These are phyloP conservation scores for Neopestalotiopsis sp. DNA, from an alignment of 2,329 filamentous ascomycete genomes.

Conservation along the genomic window DNA sequence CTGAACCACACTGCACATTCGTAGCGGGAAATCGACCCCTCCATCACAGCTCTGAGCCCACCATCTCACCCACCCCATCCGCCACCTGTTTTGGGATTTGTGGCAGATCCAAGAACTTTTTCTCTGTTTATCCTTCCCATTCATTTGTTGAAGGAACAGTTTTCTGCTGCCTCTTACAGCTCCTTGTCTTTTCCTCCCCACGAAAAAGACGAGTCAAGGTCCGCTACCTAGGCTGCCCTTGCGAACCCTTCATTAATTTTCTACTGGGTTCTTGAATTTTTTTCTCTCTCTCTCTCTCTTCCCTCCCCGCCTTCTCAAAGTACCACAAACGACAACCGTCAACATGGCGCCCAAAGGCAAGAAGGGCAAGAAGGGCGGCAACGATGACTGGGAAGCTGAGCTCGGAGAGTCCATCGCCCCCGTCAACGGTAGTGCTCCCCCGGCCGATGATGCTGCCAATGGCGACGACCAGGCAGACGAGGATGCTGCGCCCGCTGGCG, in stretches of 20 bases:
- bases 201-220: not conserved
- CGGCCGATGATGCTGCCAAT: constrained; percentile 52
- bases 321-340: not conserved
- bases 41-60: not conserved
- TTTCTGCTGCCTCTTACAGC: constrained; percentile 3
- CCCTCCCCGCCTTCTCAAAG: not conserved
- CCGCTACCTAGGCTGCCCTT: not conserved
- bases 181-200: not conserved
- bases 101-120: not conserved
- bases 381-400: constrained; percentile 95
- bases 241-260: not conserved
- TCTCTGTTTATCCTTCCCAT: constrained; percentile 4
- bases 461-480: constrained; percentile 59
- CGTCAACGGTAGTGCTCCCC: constrained; percentile 54
- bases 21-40: constrained; percentile 6
- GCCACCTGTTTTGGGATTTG: constrained; percentile 4
- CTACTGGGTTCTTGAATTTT: not conserved
- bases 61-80: not conserved
- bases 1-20: not conserved
- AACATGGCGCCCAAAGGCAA: constrained; percentile 94
- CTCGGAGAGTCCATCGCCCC: constrained; percentile 79
- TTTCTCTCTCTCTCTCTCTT: not conserved
- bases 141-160: constrained; percentile 12
- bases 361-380: constrained; percentile 82
- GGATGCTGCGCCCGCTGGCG: constrained; percentile 56